Conservation (phyloP, 2,329 filamentous ascomycete species). For the Pyrenochaeta sp. region DNA sequence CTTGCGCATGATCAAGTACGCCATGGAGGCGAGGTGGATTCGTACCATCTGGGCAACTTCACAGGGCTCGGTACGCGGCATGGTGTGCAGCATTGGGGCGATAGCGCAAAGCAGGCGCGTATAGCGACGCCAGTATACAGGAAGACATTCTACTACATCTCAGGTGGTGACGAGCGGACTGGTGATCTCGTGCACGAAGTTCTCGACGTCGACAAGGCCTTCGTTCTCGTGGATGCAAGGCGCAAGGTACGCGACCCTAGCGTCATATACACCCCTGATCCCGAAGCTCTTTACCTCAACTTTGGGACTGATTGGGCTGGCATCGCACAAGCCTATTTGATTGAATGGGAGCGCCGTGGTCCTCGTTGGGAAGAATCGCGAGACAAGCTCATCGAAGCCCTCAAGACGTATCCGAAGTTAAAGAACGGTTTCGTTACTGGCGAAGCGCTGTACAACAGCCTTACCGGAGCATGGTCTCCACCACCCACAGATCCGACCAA, state of each 20-base stretch:
- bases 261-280: conserved; percentile 56
- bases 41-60: conserved; percentile 67
- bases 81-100: conserved; percentile 68
- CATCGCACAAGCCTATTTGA: conserved; percentile 65
- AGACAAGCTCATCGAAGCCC: conserved; percentile 59
- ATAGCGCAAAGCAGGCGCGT: conserved; percentile 69
- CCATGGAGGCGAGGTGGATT: conserved; percentile 69
- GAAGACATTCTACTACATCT: conserved; percentile 65
- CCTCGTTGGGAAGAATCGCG: conserved; percentile 62
- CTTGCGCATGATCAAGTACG: conserved; percentile 67
- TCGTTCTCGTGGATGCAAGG: conserved; percentile 63
- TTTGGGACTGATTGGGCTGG: conserved; percentile 69
- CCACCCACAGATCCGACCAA: conserved; percentile 64
- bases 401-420: conserved; percentile 62
- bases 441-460: conserved; percentile 60
- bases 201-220: conserved; percentile 63
- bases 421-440: conserved; percentile 69
- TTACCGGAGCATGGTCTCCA: conserved; percentile 60
- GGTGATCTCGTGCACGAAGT: conserved; percentile 63
- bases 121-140: conserved; percentile 67
- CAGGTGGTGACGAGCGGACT: conserved; percentile 64
- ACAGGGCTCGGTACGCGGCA: conserved; percentile 70
- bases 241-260: conserved; percentile 66
- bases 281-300: conserved; percentile 57
- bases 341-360: conserved; percentile 67